Conservation (phyloP, 108 stramenopile genomes). For the Hondaea fermentalgiana region DNA sequence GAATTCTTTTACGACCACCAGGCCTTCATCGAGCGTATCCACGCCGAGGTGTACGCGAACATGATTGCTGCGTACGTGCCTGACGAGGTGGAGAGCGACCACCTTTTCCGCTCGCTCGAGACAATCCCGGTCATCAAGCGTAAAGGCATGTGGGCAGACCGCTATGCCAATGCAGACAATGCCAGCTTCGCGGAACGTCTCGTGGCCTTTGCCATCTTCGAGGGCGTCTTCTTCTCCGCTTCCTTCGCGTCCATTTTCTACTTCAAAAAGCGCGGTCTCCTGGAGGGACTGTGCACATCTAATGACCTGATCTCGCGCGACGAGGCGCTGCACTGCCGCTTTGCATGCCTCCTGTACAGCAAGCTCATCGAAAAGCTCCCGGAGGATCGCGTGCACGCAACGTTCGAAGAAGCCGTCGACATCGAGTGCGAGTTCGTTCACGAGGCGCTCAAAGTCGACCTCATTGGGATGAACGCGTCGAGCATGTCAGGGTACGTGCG, state of each 20-base stretch:
- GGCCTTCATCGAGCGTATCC: slow-evolving; percentile 84
- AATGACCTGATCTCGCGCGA: slow-evolving; percentile 84
- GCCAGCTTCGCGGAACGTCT: slow-evolving; percentile 71
- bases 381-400: neutral
- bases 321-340: slow-evolving; percentile 77
- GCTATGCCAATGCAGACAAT: slow-evolving; percentile 55
- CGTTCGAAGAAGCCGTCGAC: neutral
- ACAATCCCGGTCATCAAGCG: slow-evolving; percentile 67
- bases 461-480: slow-evolving; percentile 16
- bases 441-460: slow-evolving; percentile 29
- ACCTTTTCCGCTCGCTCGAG: slow-evolving; percentile 62
- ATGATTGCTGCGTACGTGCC: slow-evolving; percentile 76
- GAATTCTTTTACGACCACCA: slow-evolving; percentile 85
- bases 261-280: slow-evolving; percentile 80
- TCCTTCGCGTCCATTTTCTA: slow-evolving; percentile 86
- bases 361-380: neutral
- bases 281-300: slow-evolving; percentile 79
- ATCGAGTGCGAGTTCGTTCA: neutral
- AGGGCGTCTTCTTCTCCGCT: slow-evolving; percentile 85
- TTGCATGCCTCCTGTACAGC: neutral
- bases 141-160: slow-evolving; percentile 75
- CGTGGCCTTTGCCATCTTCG: slow-evolving; percentile 81
- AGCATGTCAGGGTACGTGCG: neutral
- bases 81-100: slow-evolving; percentile 57
- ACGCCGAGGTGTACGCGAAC: slow-evolving; percentile 76